phyloP scores from a whole-genome alignment of 2,329 filamentous ascomycete genomes.

The Epichloe amarillans region DNA sequence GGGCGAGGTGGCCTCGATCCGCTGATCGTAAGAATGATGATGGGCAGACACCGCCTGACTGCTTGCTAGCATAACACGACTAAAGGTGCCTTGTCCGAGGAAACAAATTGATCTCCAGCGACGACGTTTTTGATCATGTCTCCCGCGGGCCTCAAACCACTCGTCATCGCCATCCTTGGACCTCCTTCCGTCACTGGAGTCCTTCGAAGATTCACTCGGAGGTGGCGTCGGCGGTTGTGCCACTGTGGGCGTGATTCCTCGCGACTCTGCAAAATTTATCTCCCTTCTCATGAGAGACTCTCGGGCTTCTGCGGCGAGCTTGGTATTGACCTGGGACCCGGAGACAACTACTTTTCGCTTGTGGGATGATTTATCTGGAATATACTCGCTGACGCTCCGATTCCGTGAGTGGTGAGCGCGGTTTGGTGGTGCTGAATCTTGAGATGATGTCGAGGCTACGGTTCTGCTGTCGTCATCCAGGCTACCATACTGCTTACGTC shows the following conservation, averaged over 20 bases:
- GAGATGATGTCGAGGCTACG: conserved; percentile 16
- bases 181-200: conserved; percentile 26
- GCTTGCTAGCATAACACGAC: conserved; percentile 82
- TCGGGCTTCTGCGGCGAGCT: conserved; percentile 20
- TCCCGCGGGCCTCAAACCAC: conserved; percentile 56
- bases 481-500: conserved; percentile 40
- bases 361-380: conserved; percentile 57
- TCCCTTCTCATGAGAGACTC: conserved; percentile 55
- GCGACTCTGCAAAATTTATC: conserved; percentile 62
- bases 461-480: conserved; percentile 17
- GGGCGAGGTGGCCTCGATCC: conserved; percentile 20
- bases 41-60: conserved; percentile 49
- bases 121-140: conserved; percentile 55
- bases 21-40: conserved; percentile 19
- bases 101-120: conserved; percentile 68
- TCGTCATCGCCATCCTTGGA: conserved; percentile 35
- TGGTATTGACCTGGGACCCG: conserved; percentile 37
- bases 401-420: conserved; percentile 46
- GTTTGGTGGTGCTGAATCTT: conserved; percentile 10
- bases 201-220: conserved; percentile 55
- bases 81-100: conserved; percentile 90
- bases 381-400: conserved; percentile 80
- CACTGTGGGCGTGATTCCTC: conserved; percentile 53
- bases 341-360: conserved; percentile 65
- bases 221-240: conserved; percentile 66